Base-by-base conservation (phyloP, 129 eudicot genomes). In the Artemisia tridentata region DNA sequence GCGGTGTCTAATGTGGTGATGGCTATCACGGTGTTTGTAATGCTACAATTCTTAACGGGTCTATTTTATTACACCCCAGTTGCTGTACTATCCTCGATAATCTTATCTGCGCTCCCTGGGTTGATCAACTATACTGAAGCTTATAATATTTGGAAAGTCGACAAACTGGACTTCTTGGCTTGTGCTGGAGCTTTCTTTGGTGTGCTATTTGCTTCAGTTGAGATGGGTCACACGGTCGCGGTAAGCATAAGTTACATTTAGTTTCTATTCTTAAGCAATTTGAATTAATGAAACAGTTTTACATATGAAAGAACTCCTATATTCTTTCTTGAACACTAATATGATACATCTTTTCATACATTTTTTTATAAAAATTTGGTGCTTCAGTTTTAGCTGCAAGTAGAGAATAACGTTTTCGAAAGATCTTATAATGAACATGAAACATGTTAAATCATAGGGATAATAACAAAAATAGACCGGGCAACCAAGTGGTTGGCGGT, bases 71-170 rank as follows among this genome's bases (percentile, higher is more conserved):
- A 76, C 75, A 84, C 95, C 3, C 95, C 89, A 1, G 51, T 84
- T 9, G 95, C 87, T 10, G 82, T 87, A 25, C 57, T 87, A 11
- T 88, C 87, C 12, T 81, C 96, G 16, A 86, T 88, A 1, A 88
- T 88, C 27, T 20, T 88, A 65, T 83, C 96, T 17, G 91, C 91
- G 3, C 71, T 88, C 27, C 86, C 88, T 27, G 91, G 96, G 56
- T 80, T 88, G 7, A 80, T 91, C 58, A 89, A 91, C 80, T 72
- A 76, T 10, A 64, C 34, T 0, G 89, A 83, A 76, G 97, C 88
- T 56, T 70, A 71, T 23, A 51, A 79, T 53, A 77, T 88, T 4
- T 88, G 91, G 96, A 86, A 81, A 68, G 91, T 88, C 21, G 91
- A 88, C 75, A 88, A 88, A 67, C 29, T 86, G 38, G 91, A 85